Base-by-base conservation (phyloP, 495 filamentous ascomycete species). In the Aspergillus mulundensis region DNA sequence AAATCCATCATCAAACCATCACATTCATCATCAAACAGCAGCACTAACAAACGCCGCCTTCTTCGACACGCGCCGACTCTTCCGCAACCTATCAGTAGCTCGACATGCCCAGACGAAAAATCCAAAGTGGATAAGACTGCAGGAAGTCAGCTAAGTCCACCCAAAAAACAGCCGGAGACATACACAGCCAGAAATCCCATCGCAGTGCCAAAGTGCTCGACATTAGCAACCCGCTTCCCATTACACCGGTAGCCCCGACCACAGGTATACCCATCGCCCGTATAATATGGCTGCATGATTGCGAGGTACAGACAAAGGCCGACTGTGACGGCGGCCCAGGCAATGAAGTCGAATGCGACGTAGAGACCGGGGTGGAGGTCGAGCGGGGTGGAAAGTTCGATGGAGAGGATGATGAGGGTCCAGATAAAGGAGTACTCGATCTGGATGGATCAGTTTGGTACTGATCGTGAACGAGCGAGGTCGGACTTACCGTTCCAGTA, bases 311-410 rank as follows among this genome's bases (percentile, higher is more conserved):
- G 0, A 10, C 18, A 18, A 5, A 57, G 5, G 10, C 18, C 47
- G 14, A 30, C 38, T 5, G 28, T 24, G 7, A 57, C 19, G 7
- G 45, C 44, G 11, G n/a, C 16, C 20, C 36, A 57, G 0, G 54
- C 54, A 20, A 57, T 30, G 25, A 57, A 20, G 21, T 57, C 54
- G 46, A 57, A 57, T 8, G 54, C 40, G n/a, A 57, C 25, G 16
- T 57, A 57, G n/a, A 57, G 40, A 21, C 45, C 54, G 5, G 44
- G 54, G 40, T 57, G 54, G n/a, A 57, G 25, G 23, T 44, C 36
- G 14, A 24, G 40, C 5, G 53, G 42, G 5, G 44, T 47, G 7
- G 42, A 36, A 0, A 55, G 16, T 16, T 46, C 41, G 14, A 55
- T 38, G 10, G 53, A 16, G 7, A 48, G 4, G 40, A 55, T 47